These are phyloP conservation scores for Sechiopsis laciniata DNA, from an alignment of 306 rosid species.

Conservation along the genomic window DNA sequence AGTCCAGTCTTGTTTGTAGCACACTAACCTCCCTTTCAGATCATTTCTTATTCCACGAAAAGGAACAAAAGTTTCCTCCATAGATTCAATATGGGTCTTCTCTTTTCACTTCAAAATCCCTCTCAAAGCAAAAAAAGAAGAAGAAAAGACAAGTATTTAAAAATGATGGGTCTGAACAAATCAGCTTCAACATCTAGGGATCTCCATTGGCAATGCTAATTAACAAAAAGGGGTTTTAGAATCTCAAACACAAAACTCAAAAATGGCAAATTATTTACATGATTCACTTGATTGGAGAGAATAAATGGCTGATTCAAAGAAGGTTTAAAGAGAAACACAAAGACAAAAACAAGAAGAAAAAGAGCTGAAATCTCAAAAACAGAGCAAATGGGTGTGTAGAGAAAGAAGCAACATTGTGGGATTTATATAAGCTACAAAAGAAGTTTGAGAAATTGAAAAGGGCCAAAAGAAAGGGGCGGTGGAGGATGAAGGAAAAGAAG, in stretches of 20 bases:
- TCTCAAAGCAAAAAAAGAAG: background rate
- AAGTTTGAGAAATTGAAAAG: background rate
- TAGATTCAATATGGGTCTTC: conserved; percentile 20
- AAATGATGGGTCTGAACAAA: background rate
- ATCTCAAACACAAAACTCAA: background rate
- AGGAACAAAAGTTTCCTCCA: conserved; percentile 77
- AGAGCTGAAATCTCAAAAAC: conserved; percentile 7
- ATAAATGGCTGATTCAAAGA: background rate
- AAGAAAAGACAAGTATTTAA: too few species aligned
- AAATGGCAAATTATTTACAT: conserved; percentile 36
- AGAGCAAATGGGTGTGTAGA: conserved; percentile 15
- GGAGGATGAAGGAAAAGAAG: conserved; percentile 21
- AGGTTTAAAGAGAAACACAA: background rate
- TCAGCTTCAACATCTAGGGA: background rate
- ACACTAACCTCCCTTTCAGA: conserved; percentile 53
- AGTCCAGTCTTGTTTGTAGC: conserved; percentile 69
- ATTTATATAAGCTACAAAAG: conserved; percentile 29
- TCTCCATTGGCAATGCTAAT: background rate
- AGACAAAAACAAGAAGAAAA: conserved; percentile 16
- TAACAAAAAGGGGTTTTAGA: background rate
- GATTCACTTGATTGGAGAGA: conserved; percentile 32
- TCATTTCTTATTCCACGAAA: conserved; percentile 65
- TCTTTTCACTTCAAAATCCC: conserved; percentile 1
- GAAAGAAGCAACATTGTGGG: conserved; percentile 13
- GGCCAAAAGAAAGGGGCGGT: conserved; percentile 5